Conservation (phyloP, 2,329 filamentous ascomycete genomes). For the Fusarium nelsonii region DNA sequence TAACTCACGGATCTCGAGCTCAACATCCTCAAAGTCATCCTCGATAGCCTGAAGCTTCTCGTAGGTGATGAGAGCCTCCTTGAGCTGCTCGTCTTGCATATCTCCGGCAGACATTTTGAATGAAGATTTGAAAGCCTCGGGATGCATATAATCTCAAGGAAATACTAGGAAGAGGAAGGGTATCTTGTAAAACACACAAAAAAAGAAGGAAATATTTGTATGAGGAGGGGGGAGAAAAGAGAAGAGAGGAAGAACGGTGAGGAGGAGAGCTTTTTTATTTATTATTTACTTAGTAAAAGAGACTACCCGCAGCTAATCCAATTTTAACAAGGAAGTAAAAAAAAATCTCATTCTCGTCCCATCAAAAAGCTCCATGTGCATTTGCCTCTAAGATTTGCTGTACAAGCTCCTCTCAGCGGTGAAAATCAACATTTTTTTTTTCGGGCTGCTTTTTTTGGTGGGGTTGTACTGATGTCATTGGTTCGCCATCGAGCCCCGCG, state of each 20-base stretch:
- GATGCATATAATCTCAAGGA: conserved; percentile 28
- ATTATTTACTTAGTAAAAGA: conserved; percentile 16
- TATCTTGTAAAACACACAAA: conserved; percentile 13
- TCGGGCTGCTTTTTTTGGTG: conserved; percentile 30
- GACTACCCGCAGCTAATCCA: conserved; percentile 15
- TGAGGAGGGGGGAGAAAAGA: conserved; percentile 1
- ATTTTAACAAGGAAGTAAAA: conserved; percentile 9
- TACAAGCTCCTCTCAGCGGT: conserved; percentile 38
- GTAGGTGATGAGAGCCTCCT: conserved; percentile 66
- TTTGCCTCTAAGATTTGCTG: conserved; percentile 4
- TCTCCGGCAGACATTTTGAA: conserved; percentile 53
- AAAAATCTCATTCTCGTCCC: conserved; percentile 12
- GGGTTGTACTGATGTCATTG: conserved; percentile 49
- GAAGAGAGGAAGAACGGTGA: conserved; percentile 3
- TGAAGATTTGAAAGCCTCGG: conserved; percentile 27
- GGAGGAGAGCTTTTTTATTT: conserved; percentile 32
- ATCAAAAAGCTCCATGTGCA: conserved; percentile 16
- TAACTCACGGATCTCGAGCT: conserved; percentile 82
- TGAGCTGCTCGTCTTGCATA: conserved; percentile 51
- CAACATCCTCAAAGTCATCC: conserved; percentile 84
- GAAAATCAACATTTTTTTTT: conserved; percentile 46
- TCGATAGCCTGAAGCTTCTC: conserved; percentile 85
- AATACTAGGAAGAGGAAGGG: conserved; percentile 28
- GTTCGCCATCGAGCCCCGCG: conserved; percentile 35
- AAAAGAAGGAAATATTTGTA: conserved; percentile 11